Evolutionary conservation across 306 rosid genomes (phyloP), one percentile per base, ranked within the genome.

Genomic region (Prosopis cineraria): DNA sequence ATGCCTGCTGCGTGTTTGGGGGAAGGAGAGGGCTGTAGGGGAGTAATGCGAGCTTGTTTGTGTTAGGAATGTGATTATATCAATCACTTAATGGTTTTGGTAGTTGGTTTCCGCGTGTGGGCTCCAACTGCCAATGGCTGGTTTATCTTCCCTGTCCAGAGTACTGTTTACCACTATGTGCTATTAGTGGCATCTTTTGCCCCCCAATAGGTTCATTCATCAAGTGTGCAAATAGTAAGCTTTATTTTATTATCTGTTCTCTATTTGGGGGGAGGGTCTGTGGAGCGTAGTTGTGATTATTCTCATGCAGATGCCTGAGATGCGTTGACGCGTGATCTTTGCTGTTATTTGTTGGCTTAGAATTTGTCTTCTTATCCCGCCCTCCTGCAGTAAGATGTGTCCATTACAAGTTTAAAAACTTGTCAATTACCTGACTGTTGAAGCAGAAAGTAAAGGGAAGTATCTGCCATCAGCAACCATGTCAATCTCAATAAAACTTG

Each of bases 151-250:
- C 25, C 3, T 24, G 63, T 58, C 10, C 37, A 14, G 50, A 10
- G 60, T 66, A 10, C 30, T 6, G 30, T 27, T 67, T 39, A 45
- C 30, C 41, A n/a, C 20, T 59, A 14, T 31, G 44, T 19, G 55
- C 50, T n/a, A 58, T 62, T 73, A 22, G 70, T 65, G 31, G 77
- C 74, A 40, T 60, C 17, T 72, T 50, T 40, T 48, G 37, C 36
- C 17, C 17, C n/a, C 16, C 17, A 19, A 30, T 70, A 37, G 29
- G 75, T 30, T 30, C 33, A 27, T 39, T 71, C 64, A 5, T 7
- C 19, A 31, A 47, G n/a, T 50, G 9, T 30, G n/a, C 43, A 30
- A 25, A 29, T 31, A 9, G 36, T 22, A 7, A 6, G 36, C n/a
- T 52, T 30, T 25, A 3, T n/a, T 19, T 10, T 1, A 59, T 59